A percentile compares a stretch with the other conserved stretches of the same genome.
phyloP scores from a whole-genome alignment of 345 rosid genomes.

The Rhizophora mangle region DNA sequence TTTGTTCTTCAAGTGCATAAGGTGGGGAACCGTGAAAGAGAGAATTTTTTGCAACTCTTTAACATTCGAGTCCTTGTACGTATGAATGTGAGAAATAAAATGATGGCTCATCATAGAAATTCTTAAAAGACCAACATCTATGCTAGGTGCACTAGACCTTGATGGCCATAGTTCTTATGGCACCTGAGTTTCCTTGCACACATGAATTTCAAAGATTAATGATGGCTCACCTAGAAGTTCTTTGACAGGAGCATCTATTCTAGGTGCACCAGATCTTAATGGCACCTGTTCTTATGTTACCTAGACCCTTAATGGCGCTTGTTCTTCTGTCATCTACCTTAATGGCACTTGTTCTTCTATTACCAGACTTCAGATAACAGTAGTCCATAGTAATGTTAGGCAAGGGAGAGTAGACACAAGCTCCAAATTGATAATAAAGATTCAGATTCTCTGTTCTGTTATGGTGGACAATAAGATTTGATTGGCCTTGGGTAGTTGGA shows the following conservation, averaged over 20 bases:
- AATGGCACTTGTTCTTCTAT: no score
- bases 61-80: no score
- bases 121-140: no score
- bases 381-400: neutral
- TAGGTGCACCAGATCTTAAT: neutral
- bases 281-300: neutral
- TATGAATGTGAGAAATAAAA: no score
- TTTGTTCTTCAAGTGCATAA: no score
- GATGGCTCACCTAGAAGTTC: neutral
- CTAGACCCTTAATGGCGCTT: no score
- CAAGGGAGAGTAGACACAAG: no score
- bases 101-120: no score
- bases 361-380: neutral
- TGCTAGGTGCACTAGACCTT: neutral
- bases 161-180: neutral
- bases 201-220: neutral
- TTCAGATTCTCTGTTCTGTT: neutral
- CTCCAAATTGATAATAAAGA: no score
- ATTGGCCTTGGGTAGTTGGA: slow-evolving; percentile 1
- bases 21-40: no score
- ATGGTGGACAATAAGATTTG: neutral
- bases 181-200: neutral
- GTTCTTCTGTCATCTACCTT: no score
- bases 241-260: neutral
- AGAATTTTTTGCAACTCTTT: no score